Evolutionary conservation across 2,329 filamentous ascomycete genomes (phyloP).

Genomic region (Botrytis paeoniae): DNA sequence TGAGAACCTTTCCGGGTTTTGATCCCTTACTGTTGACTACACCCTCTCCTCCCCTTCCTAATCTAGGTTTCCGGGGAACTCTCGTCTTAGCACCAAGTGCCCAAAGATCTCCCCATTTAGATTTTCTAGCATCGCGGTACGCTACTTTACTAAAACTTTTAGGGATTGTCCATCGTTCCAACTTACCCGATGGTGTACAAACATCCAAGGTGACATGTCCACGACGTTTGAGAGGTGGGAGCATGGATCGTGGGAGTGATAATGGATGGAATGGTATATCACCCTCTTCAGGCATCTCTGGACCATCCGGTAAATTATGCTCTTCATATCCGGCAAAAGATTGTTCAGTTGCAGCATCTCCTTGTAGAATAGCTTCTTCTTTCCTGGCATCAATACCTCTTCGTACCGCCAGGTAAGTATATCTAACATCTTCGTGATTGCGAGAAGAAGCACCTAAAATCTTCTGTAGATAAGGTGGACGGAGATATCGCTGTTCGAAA

Average conservation of each 20-base stretch:
- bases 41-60: constrained; percentile 46
- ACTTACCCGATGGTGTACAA: constrained; percentile 78
- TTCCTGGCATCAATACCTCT: constrained; percentile 61
- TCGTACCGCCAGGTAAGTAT: constrained; percentile 83
- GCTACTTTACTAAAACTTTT: constrained; percentile 76
- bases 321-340: constrained; percentile 73
- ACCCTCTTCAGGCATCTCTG: constrained; percentile 23
- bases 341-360: constrained; percentile 54
- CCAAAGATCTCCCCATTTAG: constrained; percentile 91
- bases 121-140: constrained; percentile 90
- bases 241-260: constrained; percentile 72
- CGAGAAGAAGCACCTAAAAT: constrained; percentile 65
- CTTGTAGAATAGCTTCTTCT: constrained; percentile 45
- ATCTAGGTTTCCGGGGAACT: constrained; percentile 56
- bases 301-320: constrained; percentile 36
- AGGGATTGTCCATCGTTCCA: constrained; percentile 93
- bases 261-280: constrained; percentile 50
- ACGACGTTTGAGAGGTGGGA: constrained; percentile 79
- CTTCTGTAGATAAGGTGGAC: constrained; percentile 76
- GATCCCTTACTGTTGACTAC: constrained; percentile 32
- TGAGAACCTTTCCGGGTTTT: constrained; percentile 39
- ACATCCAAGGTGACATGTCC: constrained; percentile 88
- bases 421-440: constrained; percentile 88
- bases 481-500: constrained; percentile 84
- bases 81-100: constrained; percentile 90